Conservation (phyloP, 371 early-diverging fungal genomes). For the Mucor racemosus region DNA sequence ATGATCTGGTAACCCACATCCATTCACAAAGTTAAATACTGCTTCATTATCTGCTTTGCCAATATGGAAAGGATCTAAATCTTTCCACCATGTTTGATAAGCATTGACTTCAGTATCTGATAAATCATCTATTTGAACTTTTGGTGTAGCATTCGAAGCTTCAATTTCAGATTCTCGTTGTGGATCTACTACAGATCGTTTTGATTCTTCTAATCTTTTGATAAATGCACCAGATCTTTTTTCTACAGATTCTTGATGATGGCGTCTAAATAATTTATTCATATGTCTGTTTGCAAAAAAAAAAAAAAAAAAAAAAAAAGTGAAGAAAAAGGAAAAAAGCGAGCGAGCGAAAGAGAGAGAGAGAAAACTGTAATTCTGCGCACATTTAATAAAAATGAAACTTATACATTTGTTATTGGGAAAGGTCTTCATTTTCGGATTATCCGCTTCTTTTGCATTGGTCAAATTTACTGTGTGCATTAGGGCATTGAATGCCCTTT, state of each 20-base stretch:
- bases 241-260: neutral
- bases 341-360: too few species aligned
- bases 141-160: conserved; percentile 12
- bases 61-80: conserved; percentile 44
- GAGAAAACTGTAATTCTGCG: neutral
- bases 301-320: neutral
- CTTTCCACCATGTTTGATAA: conserved; percentile 50
- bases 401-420: neutral
- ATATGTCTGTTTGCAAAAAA: neutral
- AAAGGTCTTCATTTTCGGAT: neutral
- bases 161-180: neutral
- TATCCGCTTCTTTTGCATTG: neutral
- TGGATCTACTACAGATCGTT: neutral
- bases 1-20: conserved; percentile 33
- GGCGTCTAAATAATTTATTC: conserved; percentile 1
- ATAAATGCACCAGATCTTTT: conserved; percentile 4
- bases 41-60: conserved; percentile 35
- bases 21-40: conserved; percentile 33
- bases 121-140: conserved; percentile 54
- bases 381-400: neutral
- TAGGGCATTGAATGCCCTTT: neutral
- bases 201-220: neutral
- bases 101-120: conserved; percentile 64
- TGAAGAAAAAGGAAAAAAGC: neutral
- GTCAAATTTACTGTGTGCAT: neutral